These are phyloP conservation scores for Lobulomyces angularis DNA, from an alignment of 192 early-diverging fungal genomes.

Conservation along the genomic window DNA sequence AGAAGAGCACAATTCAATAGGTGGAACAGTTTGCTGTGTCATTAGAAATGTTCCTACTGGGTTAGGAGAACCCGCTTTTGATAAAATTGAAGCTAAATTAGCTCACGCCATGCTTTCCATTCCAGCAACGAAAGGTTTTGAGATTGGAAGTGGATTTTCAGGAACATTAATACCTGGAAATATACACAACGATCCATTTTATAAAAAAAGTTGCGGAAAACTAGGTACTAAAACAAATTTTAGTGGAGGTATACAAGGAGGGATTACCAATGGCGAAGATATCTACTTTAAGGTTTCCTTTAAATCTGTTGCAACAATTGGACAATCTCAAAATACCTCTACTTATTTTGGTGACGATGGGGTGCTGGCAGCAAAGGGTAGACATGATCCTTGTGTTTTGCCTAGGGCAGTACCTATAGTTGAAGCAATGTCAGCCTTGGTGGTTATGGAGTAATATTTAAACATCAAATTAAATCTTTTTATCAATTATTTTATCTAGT, in stretches of 20 bases:
- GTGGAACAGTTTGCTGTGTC: constrained; percentile 90
- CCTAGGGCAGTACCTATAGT: constrained; percentile 95
- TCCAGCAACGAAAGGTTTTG: constrained; percentile 96
- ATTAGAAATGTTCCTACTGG: constrained; percentile 85
- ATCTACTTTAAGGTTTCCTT: constrained; percentile 97
- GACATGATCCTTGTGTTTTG: constrained; percentile 96
- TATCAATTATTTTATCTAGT: constrained; percentile 26
- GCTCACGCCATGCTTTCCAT: constrained; percentile 99
- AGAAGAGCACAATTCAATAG: constrained; percentile 80
- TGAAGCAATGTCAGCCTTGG: constrained; percentile 88
- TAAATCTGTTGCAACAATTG: constrained; percentile 94
- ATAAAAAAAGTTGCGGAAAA: constrained; percentile 38
- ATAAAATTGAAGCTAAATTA: constrained; percentile 90
- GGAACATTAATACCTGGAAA: constrained; percentile 79
- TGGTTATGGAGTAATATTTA: constrained; percentile 78
- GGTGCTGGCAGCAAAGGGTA: constrained; percentile 74
- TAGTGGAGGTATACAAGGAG: constrained; percentile 94
- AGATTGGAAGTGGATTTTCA: constrained; percentile 84
- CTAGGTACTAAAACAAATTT: constrained; percentile 85
- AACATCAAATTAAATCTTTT: constrained; percentile 18
- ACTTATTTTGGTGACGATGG: constrained; percentile 74
- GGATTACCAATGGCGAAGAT: constrained; percentile 90
- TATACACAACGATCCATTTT: constrained; percentile 89
- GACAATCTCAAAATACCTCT: constrained; percentile 76
- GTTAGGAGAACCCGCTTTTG: constrained; percentile 95